phyloP scores from a whole-genome alignment of 441 rosid species.

The Kokia cookei region DNA sequence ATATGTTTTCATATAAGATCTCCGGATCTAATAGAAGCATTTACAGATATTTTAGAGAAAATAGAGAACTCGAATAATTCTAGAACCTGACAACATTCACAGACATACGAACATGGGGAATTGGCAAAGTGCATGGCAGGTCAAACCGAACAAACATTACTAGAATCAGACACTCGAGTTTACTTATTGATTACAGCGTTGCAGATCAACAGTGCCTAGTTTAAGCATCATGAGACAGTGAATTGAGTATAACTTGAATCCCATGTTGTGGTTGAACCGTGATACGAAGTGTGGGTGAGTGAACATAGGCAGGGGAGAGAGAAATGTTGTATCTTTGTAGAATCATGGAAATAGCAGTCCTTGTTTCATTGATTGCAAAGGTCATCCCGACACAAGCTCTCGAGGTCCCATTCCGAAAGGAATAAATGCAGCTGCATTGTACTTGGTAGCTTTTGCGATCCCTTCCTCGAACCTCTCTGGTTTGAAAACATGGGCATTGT shows the following conservation, averaged over 20 bases:
- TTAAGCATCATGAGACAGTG: not conserved
- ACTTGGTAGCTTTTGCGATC: constrained; percentile 36
- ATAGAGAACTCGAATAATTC: too few relatives aligned
- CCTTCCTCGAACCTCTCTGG: constrained; percentile 42
- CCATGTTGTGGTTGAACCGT: constrained; percentile 25
- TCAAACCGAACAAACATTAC: not conserved
- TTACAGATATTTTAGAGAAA: too few relatives aligned
- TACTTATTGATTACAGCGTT: not conserved
- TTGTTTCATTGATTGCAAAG: constrained; percentile 27
- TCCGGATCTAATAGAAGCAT: not conserved
- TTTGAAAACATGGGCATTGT: constrained; percentile 23
- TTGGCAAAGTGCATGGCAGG: not conserved
- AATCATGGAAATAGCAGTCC: constrained; percentile 25
- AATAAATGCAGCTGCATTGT: constrained; percentile 21
- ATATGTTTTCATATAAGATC: not conserved
- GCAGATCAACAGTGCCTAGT: not conserved
- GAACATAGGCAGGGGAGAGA: constrained; percentile 29
- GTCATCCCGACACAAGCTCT: constrained; percentile 28
- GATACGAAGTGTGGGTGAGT: constrained; percentile 13
- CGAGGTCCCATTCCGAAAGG: constrained; percentile 21
- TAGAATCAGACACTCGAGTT: not conserved
- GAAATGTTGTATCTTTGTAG: constrained; percentile 24
- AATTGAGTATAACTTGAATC: not conserved
- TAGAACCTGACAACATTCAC: too few relatives aligned
- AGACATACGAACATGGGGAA: not conserved